Evolutionary conservation across 2,329 filamentous ascomycete genomes (phyloP), one percentile per base, ranked within the genome.

Genomic region (Venturia asperata): DNA sequence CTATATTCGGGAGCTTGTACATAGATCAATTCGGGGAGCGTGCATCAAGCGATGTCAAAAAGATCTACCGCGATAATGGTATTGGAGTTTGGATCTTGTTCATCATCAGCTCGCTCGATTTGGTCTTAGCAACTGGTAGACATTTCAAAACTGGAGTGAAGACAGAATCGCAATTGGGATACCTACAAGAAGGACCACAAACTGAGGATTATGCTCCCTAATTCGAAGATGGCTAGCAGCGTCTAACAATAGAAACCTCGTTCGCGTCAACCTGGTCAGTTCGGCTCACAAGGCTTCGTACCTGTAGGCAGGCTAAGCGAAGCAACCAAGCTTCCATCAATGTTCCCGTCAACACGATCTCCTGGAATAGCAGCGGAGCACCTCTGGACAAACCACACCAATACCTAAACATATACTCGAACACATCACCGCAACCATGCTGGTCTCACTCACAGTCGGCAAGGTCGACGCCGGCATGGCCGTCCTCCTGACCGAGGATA

Each of bases 391-490:
- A 7, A 13, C 15, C 30, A 58, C 52, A 55, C 45, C 19, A 13
- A 27, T 27, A 58, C 27, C 30, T n/a, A 37, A 15, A 37, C 52
- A 37, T n/a, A 27, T 2, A 52, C 47, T 27, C 47, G 21, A 10
- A 52, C 11, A 27, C 27, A 58, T 37, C 52, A 37, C 52, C 27
- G 30, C 30, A n/a, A 83, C 75, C 62, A 97, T 99, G 94, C 84
- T 97, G 74, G 91, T 99, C 79, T 97, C 94, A 70, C 84, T 99
- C 75, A 97, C 93, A 62, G 94, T 99, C 78, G 94, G 94, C 82
- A 99, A 99, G 82, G 94, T 99, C 79, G 94, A 99, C 79, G 94
- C 94, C 73, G 94, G 94, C 78, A 93, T 99, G 75, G 96, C 94
- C 62, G 94, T 99, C 68, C 87, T 99, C 65, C 81, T 99, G 74